Conservation (phyloP, 208 protist species). For the Trypanosoma brucei region DNA sequence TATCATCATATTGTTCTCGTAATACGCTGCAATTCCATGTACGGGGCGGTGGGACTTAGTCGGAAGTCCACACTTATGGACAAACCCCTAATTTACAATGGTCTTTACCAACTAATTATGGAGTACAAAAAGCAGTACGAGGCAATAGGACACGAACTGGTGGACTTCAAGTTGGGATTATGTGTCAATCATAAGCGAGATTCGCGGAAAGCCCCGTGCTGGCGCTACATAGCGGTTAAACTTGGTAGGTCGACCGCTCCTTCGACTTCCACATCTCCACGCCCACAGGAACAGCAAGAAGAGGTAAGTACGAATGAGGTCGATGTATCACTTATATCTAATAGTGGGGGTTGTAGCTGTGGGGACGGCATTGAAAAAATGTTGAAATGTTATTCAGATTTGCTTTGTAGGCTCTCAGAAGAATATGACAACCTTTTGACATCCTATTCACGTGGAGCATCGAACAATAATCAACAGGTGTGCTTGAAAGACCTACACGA, state of each 20-base stretch:
- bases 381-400: constrained; percentile 39
- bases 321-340: not conserved
- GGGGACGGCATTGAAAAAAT: constrained; percentile 22
- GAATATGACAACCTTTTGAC: constrained; percentile 59
- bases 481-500: constrained; percentile 39
- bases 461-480: constrained; percentile 2
- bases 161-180: constrained; percentile 84
- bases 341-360: not conserved
- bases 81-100: constrained; percentile 62
- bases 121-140: constrained; percentile 82
- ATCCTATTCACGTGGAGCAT: constrained; percentile 13
- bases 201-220: constrained; percentile 52
- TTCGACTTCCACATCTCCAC: not conserved
- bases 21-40: constrained; percentile 31
- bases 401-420: constrained; percentile 57
- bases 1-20: constrained; percentile 88
- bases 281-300: not conserved
- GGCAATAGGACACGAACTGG: constrained; percentile 67
- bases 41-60: constrained; percentile 83
- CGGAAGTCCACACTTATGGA: constrained; percentile 86
- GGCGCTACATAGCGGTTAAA: constrained; percentile 78
- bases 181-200: constrained; percentile 60
- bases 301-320: not conserved
- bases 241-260: constrained; percentile 12
- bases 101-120: constrained; percentile 79